Evolutionary conservation across 2,329 filamentous ascomycete species (phyloP), one percentile per base, ranked within the genome.

Genomic region (Madurella fahalii): DNA sequence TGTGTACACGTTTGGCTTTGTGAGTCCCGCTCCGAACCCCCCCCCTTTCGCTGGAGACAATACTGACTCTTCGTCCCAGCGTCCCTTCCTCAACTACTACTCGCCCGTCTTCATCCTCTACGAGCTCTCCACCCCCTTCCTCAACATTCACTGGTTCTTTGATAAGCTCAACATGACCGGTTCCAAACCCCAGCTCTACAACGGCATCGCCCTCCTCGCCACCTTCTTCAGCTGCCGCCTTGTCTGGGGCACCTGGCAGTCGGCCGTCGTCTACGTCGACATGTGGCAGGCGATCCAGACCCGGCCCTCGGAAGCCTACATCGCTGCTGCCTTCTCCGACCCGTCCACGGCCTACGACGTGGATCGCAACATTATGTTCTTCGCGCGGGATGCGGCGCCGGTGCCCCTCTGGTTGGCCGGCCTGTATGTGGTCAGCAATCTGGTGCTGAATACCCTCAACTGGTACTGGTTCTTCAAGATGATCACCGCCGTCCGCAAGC

Each of bases 101-200:
- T 87, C 82, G 53, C 80, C 81, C 53, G 83, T 83, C 56, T 95
- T 95, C 71, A 89, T 95, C 65, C 84, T 94, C 55, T 95, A 91
- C 81, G 90, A 95, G 71, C 81, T 95, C 40, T 92, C 88, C 25
- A 88, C 86, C 4, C 89, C 89, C 8, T 92, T 94, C 71, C 79
- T 94, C 54, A 95, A 95, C 68, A 81, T 93, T 67, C 90, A 95
- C 76, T 95, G 90, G 90, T 94, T 94, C 75, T 89, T 88, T 72
- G 90, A 95, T 72, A 95, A 95, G 75, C 75, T 93, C 56, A 80
- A 83, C 65, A 84, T 90, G 78, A 94, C 90, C 0, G 90, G 90
- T 37, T 84, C 85, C 17, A 78, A 76, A 50, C 71, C 83, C 20
- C 90, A 94, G 73, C 79, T 92, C 30, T 84, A 89, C 71, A 94